Evolutionary conservation across 2,329 filamentous ascomycete genomes (phyloP).

Genomic region (Biscogniauxia sp.): DNA sequence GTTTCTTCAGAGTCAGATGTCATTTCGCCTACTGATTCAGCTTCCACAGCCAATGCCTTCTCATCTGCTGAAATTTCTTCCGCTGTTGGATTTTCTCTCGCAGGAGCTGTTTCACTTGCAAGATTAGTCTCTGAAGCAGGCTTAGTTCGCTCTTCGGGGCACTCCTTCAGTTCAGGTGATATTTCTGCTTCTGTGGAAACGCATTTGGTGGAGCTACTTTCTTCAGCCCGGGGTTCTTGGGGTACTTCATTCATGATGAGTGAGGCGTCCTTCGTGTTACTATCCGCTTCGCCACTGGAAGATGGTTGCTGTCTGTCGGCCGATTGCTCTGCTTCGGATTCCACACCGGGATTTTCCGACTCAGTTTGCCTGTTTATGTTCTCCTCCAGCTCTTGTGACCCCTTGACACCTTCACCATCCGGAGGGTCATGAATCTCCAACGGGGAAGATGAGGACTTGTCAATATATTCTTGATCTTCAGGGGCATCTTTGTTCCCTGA

Average conservation of each 20-base stretch:
- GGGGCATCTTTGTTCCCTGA: neutral
- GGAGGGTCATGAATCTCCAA: neutral
- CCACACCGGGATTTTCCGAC: too few relatives aligned
- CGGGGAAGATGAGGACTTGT: neutral
- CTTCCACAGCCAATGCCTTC: neutral
- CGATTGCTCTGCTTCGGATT: neutral
- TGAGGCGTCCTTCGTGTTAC: neutral
- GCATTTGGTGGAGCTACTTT: neutral
- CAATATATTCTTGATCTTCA: neutral
- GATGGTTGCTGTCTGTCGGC: too few relatives aligned
- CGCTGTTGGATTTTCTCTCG: neutral
- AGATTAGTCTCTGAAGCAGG: constrained; percentile 8
- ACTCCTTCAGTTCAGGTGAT: neutral
- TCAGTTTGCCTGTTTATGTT: neutral
- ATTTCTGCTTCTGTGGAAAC: neutral
- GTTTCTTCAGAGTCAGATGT: neutral
- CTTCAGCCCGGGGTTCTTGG: neutral
- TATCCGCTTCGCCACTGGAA: neutral
- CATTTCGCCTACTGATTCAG: neutral
- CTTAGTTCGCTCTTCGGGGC: neutral
- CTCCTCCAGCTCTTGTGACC: neutral
- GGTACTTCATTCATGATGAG: neutral
- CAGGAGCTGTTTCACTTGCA: constrained; percentile 7
- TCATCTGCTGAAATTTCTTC: neutral
- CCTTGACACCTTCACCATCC: neutral